phyloP scores from a whole-genome alignment of 306 rosid genomes.

The Arachis stenosperma region DNA sequence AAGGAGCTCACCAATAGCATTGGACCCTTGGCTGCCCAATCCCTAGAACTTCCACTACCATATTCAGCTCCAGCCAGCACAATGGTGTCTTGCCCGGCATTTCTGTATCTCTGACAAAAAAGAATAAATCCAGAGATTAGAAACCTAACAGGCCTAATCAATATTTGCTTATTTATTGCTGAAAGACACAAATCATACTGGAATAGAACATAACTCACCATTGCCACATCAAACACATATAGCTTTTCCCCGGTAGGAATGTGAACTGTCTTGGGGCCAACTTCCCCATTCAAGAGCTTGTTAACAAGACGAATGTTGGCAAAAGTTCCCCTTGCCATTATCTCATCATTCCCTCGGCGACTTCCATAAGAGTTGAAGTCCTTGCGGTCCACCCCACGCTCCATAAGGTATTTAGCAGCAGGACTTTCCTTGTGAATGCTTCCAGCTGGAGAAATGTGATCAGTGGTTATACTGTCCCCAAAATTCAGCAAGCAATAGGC shows the following conservation, averaged over 20 bases:
- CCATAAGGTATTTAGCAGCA: slow-evolving; percentile 84
- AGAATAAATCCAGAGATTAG: slow-evolving; percentile 34
- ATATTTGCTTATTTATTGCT: not conserved
- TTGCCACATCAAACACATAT: slow-evolving; percentile 79
- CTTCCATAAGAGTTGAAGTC: slow-evolving; percentile 98
- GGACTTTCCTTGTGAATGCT: slow-evolving; percentile 93
- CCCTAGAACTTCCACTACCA: slow-evolving; percentile 93
- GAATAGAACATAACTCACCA: slow-evolving; percentile 54
- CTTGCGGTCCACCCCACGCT: slow-evolving; percentile 75
- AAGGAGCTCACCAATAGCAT: slow-evolving; percentile 78
- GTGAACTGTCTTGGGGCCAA: slow-evolving; percentile 83
- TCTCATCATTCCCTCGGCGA: slow-evolving; percentile 93
- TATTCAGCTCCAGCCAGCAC: slow-evolving; percentile 92
- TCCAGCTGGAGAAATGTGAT: slow-evolving; percentile 98
- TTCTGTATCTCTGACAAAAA: slow-evolving; percentile 67
- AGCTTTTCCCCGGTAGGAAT: slow-evolving; percentile 87
- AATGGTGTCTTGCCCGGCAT: slow-evolving; percentile 77
- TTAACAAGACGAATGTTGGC: slow-evolving; percentile 88
- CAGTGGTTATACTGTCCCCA: slow-evolving; percentile 95
- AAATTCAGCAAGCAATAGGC: slow-evolving; percentile 88
- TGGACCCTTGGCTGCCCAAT: slow-evolving; percentile 99
- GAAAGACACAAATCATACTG: not conserved
- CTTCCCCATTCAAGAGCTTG: slow-evolving; percentile 93
- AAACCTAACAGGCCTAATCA: slow-evolving; percentile 21
- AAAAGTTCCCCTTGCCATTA: slow-evolving; percentile 97